A percentile compares a stretch with the other conserved stretches of the same genome.
These are phyloP conservation scores for Pseudogymnoascus sp. DNA, from an alignment of 2,329 filamentous ascomycete species.

Conservation along the genomic window DNA sequence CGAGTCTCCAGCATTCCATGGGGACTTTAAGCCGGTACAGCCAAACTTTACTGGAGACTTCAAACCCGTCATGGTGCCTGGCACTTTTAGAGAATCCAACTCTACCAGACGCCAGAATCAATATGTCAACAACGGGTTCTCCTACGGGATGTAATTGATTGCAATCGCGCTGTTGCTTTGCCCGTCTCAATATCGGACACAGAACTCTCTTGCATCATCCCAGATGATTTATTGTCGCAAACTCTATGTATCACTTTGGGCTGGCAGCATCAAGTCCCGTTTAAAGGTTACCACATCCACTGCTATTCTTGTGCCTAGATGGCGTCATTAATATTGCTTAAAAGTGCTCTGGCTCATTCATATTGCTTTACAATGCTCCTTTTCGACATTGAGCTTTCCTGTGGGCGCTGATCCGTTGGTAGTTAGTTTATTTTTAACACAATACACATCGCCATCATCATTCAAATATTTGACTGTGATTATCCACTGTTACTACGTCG, in stretches of 20 bases:
- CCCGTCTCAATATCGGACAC: neutral
- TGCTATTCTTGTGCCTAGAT: neutral
- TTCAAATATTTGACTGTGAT: neutral
- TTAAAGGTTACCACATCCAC: neutral
- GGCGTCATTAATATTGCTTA: neutral
- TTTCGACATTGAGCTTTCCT: neutral
- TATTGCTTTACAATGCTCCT: slow-evolving; percentile 4
- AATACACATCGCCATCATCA: slow-evolving; percentile 1
- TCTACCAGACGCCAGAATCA: neutral
- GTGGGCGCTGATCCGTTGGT: neutral
- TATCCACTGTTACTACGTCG: too few species aligned
- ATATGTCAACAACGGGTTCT: neutral
- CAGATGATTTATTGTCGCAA: neutral
- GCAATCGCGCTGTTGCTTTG: neutral
- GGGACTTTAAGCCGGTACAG: slow-evolving; percentile 10
- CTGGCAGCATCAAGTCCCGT: neutral
- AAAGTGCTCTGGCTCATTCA: neutral
- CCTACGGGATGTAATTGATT: neutral
- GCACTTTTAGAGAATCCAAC: neutral
- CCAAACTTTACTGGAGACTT: slow-evolving; percentile 17
- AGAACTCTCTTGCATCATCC: neutral
- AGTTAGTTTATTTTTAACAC: slow-evolving; percentile 4
- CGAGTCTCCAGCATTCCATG: slow-evolving; percentile 9
- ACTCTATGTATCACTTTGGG: neutral
- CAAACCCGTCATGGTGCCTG: slow-evolving; percentile 11